Base-by-base conservation (phyloP, 192 early-diverging fungal genomes). In the Coemansia sp. region DNA sequence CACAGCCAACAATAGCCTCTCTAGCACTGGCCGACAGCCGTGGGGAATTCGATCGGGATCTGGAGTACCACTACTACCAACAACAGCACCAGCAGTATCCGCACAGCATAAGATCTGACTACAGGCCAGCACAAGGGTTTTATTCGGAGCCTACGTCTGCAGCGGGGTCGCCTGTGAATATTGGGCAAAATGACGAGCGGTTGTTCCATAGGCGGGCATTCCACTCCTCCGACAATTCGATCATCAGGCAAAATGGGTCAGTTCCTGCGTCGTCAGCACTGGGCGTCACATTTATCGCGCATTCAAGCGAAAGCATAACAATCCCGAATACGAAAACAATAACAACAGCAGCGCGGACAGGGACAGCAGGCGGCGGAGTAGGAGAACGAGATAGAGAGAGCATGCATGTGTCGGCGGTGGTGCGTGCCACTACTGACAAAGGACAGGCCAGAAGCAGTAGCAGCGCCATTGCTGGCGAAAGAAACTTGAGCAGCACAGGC, bases 11-110 rank as follows among this genome's bases (percentile, higher is more conserved):
- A 32, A 22, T 79, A 40, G 77, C 77, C 0, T 68, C 77, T 22
- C 62, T 79, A 37, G 77, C 77, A 32, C 59, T 79, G 68, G 77
- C 77, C 4, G 77, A 79, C 43, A 79, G 77, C 58, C 72, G 68
- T 5, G 77, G 77, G 2, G 65, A 79, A 41, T 41, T 79, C 66
- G 77, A 71, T 59, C 69, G 67, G 54, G 77, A 68, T 10, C 68
- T 79, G 15, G 77, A 71, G 11, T 67, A 71, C 43, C 63, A 72
- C 32, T 65, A 68, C 41, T 68, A 74, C 39, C 69, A 67, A 45
- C 57, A 59, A 15, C 57, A 49, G 47, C 47, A 49, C 15, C 47
- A 49, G 47, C 47, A 54, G 10, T 54, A 54, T 54, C 76, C 77
- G 36, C 59, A 66, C 22, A 54, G 68, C 18, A 43, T 79, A 19